Percentiles rank a stretch among this genome's conserved stretches.
phyloP scores from a whole-genome alignment of 176 grass and related monocot species.

The Juncus inflexus region DNA sequence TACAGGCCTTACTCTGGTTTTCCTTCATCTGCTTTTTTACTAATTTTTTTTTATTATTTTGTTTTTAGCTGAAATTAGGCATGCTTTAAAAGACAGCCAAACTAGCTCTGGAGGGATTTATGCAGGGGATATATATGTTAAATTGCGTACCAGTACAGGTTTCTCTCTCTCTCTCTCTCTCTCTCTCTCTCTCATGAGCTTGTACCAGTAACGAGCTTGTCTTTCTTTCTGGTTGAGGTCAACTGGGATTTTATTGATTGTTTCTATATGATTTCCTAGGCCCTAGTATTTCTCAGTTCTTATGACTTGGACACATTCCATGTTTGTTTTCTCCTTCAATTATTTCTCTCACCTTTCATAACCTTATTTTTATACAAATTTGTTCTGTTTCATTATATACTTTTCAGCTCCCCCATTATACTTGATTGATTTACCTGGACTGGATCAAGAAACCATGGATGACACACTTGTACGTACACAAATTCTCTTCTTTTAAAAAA shows the following conservation, averaged over 20 bases:
- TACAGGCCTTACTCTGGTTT: too few relatives aligned
- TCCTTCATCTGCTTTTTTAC: too few relatives aligned
- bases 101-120: slow-evolving; percentile 56
- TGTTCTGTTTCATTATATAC: slow-evolving; percentile 6
- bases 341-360: too few relatives aligned
- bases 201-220: too few relatives aligned
- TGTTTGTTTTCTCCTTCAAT: too few relatives aligned
- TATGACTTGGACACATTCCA: too few relatives aligned
- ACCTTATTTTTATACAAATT: neutral
- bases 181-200: slow-evolving; percentile 8
- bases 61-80: slow-evolving; percentile 66
- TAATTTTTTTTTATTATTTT: neutral
- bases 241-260: too few relatives aligned
- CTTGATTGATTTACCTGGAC: slow-evolving; percentile 94
- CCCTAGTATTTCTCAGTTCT: too few relatives aligned
- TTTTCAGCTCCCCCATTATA: slow-evolving; percentile 88
- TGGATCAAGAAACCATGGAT: slow-evolving; percentile 84
- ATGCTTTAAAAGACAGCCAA: slow-evolving; percentile 87
- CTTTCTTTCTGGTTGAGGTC: too few relatives aligned
- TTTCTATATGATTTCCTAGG: too few relatives aligned
- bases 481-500: too few relatives aligned
- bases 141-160: slow-evolving; percentile 81
- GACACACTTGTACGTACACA: slow-evolving; percentile 74
- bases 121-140: slow-evolving; percentile 53
- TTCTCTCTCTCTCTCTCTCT: neutral